Base-by-base conservation (phyloP, 1,284 basidiomycete species). In the Chiua sp. region DNA sequence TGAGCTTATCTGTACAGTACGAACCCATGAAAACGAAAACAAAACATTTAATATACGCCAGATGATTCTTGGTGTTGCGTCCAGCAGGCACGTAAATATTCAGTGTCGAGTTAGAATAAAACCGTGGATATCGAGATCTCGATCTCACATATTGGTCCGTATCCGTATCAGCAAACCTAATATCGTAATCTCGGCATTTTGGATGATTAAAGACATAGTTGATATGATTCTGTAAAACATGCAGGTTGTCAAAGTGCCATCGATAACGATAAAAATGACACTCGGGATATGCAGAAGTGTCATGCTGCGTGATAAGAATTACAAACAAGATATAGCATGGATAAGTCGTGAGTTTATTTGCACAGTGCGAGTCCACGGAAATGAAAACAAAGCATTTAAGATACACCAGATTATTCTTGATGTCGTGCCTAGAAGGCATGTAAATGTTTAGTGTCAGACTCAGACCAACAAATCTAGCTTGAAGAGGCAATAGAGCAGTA, bases 401-500 rank as follows among this genome's bases (percentile, higher is more conserved):
- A 44, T 44, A 11, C 39, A 7, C 15, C 35, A 18, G 13, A 6
- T 37, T 15, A 37, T 37, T 32, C 32, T 26, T 26, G 26, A 15
- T 37, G 5, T 6, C 22, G 32, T n/a, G 49, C 23, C 49, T 3
- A 35, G 10, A 15, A 22, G 7, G 8, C 49, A 33, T n/a, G n/a
- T n/a, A 26, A 26, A 26, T 26, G 26, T 26, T 26, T n/a, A 12
- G 8, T 15, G 12, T 12, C 22, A 11, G 32, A 33, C 22, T 23
- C 59, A 72, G 15, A 30, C 59, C 1, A 64, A 64, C 46, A 73
- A 51, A 52, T 75, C 67, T 26, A 73, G 30, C 58, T 59, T 74
- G 63, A 73, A 73, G 32, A 85, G 72, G 64, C 83, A 84, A 64
- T 86, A 85, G 23, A 84, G 64, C 51, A 85, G 60, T 6, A 78